Evolutionary conservation across 2,329 filamentous ascomycete genomes (phyloP), one percentile per base, ranked within the genome.

Genomic region (Colletotrichum sublineola): DNA sequence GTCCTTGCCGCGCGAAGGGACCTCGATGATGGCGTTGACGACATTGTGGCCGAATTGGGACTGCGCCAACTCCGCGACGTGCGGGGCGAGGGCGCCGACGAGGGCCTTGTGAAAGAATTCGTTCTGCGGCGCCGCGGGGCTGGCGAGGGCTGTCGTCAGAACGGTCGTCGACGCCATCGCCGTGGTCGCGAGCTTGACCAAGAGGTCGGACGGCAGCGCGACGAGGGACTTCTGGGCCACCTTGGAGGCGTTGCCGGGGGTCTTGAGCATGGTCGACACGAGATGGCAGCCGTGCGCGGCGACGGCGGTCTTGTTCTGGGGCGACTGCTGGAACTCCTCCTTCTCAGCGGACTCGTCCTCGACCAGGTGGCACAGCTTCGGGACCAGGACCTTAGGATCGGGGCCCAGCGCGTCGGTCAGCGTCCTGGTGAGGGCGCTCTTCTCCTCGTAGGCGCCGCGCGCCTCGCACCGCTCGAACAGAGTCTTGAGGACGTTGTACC

Each of bases 391-490:
- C 50, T 85, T 85, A 29, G 85, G 83, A 60, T 86, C 82, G 11
- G 80, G 81, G 31, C 86, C 85, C 63, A 87, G 86, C 18, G 86
- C 85, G 14, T 85, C 81, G 29, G 85, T 82, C 5, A 89, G 80
- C 1, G 83, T 86, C 75, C 80, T 85, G 61, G 86, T 85, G 29
- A 89, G 79, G 64, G 80, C 79, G 66, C 84, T 83, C 71, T 87
- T 81, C 77, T 89, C 82, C 36, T 89, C 84, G 42, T 86, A 87
- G 24, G 87, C 84, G 73, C 90, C 87, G 24, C 96, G 91, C 12
- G 91, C 90, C 6, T 90, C 84, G 79, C 94, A 97, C 74, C 96
- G 89, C 80, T 98, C 94, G 73, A 98, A 92, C 4, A 98, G 84
- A 0, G 92, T 91, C 79, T 92, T 93, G 77, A 98, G 89, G 14